Evolutionary conservation across 495 filamentous ascomycete species (phyloP).

Genomic region (Penicillium simplicissimum): DNA sequence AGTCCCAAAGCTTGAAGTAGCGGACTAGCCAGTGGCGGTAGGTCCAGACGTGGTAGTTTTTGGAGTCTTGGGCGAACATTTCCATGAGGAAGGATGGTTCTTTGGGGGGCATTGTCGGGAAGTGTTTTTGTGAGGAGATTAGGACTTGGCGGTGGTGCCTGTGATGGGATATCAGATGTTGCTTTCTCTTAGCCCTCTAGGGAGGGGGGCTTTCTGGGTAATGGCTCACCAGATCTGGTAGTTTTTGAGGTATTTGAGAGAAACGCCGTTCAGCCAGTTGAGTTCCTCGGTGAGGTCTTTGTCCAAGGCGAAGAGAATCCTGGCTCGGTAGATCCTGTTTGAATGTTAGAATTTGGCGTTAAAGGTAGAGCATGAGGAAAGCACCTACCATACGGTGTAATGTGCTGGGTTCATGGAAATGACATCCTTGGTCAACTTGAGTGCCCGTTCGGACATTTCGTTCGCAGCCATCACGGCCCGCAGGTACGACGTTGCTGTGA

Average conservation of each 20-base stretch:
- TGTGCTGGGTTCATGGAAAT: slow-evolving; percentile 93
- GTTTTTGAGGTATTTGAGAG: slow-evolving; percentile 86
- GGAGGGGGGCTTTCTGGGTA: neutral
- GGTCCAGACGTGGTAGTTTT: slow-evolving; percentile 99
- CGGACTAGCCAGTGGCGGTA: slow-evolving; percentile 92
- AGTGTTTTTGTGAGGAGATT: slow-evolving; percentile 57
- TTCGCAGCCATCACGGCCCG: slow-evolving; percentile 88
- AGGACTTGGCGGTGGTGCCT: slow-evolving; percentile 91
- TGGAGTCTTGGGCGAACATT: slow-evolving; percentile 84
- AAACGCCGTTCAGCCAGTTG: slow-evolving; percentile 79
- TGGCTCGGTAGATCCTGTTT: slow-evolving; percentile 78
- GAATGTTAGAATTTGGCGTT: slow-evolving; percentile 8
- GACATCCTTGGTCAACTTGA: slow-evolving; percentile 83
- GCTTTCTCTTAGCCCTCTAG: neutral
- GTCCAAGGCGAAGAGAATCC: slow-evolving; percentile 66
- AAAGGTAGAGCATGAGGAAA: neutral
- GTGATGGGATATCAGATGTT: slow-evolving; percentile 12
- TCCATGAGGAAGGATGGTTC: slow-evolving; percentile 74
- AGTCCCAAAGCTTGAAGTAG: slow-evolving; percentile 73
- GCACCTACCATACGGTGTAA: slow-evolving; percentile 88
- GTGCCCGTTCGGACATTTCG: slow-evolving; percentile 75
- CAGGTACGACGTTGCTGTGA: slow-evolving; percentile 85
- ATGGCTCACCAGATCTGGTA: slow-evolving; percentile 85
- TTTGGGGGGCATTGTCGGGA: slow-evolving; percentile 54
- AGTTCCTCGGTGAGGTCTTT: slow-evolving; percentile 72